Conservation (phyloP, 257 asterid genomes). For the Datura wrightii region DNA sequence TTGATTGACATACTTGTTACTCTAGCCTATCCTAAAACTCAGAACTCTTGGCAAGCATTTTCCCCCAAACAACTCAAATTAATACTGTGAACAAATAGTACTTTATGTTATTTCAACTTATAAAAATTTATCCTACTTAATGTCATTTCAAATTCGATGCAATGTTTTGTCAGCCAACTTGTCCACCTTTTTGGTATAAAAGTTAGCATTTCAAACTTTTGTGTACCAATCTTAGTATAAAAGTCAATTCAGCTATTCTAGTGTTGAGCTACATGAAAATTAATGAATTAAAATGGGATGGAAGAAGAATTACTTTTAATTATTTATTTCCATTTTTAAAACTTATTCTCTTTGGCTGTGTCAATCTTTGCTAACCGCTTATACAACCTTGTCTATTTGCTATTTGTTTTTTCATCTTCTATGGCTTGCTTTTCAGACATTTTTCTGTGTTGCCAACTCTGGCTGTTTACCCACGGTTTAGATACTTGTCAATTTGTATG, state of each 20-base stretch:
- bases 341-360: background rate
- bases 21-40: background rate
- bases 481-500: background rate
- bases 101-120: background rate
- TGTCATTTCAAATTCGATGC: background rate
- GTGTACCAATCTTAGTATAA: background rate
- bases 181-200: background rate
- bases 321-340: background rate
- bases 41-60: background rate
- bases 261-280: background rate
- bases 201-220: background rate
- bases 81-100: background rate
- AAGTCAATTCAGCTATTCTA: background rate
- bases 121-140: background rate
- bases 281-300: background rate
- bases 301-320: background rate
- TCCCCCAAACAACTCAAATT: background rate
- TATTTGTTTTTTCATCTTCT: background rate
- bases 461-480: background rate
- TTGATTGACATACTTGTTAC: background rate
- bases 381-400: background rate
- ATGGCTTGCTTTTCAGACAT: conserved; percentile 3
- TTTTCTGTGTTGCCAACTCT: background rate
- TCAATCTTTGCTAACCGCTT: background rate
- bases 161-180: background rate